Conservation (phyloP, 75 land plant genomes). For the Gnetum montanum region DNA sequence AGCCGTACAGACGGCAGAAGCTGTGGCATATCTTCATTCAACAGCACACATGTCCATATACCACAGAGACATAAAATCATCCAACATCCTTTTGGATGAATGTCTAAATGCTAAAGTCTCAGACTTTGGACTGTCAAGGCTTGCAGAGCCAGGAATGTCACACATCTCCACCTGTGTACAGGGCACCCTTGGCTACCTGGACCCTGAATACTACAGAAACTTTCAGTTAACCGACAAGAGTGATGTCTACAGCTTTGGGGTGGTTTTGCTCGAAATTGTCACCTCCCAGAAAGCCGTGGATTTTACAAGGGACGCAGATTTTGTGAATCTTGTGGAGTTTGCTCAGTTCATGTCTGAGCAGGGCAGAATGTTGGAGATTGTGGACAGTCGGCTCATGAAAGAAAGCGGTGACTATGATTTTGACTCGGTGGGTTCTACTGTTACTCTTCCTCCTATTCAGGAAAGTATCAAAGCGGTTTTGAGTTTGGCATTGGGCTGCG, state of each 20-base stretch:
- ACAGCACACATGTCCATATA: conserved; percentile 11
- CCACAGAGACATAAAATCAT: conserved; percentile 36
- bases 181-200: conserved; percentile 25
- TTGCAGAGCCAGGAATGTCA: neutral
- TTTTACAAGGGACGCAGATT: neutral
- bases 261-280: conserved; percentile 20
- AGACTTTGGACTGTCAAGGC: conserved; percentile 25
- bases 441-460: no score
- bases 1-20: conserved; percentile 23
- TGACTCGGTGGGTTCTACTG: no score
- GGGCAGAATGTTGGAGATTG: no score
- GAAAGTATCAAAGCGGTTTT: no score
- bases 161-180: conserved; percentile 19
- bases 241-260: conserved; percentile 30
- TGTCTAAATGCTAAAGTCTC: conserved; percentile 12
- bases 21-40: conserved; percentile 23
- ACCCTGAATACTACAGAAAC: conserved; percentile 14
- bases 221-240: conserved; percentile 24
- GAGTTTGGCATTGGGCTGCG: no score
- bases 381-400: no score
- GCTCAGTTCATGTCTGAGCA: no score
- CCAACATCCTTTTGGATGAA: conserved; percentile 30
- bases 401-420: no score
- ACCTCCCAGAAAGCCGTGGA: conserved; percentile 15
- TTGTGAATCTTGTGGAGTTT: no score